These are phyloP conservation scores for Oidiodendron maius DNA, from an alignment of 495 filamentous ascomycete genomes.

Conservation along the genomic window DNA sequence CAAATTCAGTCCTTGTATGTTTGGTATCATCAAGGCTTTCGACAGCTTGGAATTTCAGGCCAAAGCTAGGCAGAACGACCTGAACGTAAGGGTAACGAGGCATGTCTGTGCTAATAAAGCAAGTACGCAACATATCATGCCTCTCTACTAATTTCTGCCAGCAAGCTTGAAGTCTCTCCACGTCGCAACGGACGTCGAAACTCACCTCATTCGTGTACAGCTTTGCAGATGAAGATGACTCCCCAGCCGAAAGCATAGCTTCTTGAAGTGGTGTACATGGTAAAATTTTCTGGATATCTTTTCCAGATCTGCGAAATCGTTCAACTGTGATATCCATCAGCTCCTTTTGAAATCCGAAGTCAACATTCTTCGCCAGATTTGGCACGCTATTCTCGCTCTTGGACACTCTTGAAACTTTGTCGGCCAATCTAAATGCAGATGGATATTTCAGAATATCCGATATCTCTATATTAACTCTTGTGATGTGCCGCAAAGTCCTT, in stretches of 20 bases:
- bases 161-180: conserved; percentile 31
- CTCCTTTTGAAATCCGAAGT: conserved; percentile 30
- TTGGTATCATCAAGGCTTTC: neutral
- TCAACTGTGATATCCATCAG: conserved; percentile 27
- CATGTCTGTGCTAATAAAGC: conserved; percentile 46
- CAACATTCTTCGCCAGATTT: neutral
- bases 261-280: conserved; percentile 81
- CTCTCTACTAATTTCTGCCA: conserved; percentile 45
- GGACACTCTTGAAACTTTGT: conserved; percentile 2
- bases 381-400: neutral
- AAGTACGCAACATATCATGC: conserved; percentile 57
- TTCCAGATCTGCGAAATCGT: conserved; percentile 27
- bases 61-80: conserved; percentile 35
- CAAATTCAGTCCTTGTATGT: neutral
- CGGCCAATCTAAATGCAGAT: conserved; percentile 47
- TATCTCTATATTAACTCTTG: conserved; percentile 44
- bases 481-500: conserved; percentile 36
- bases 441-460: conserved; percentile 58
- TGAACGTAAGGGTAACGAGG: conserved; percentile 49
- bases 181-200: conserved; percentile 38
- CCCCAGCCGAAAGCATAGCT: conserved; percentile 56
- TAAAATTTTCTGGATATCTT: conserved; percentile 45
- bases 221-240: conserved; percentile 13
- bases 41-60: conserved; percentile 8
- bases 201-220: conserved; percentile 53